A percentile compares a stretch with the other conserved stretches of the same genome.
Conservation (phyloP, 768 basidiomycete species). For the Rhizopogon vulgaris region DNA sequence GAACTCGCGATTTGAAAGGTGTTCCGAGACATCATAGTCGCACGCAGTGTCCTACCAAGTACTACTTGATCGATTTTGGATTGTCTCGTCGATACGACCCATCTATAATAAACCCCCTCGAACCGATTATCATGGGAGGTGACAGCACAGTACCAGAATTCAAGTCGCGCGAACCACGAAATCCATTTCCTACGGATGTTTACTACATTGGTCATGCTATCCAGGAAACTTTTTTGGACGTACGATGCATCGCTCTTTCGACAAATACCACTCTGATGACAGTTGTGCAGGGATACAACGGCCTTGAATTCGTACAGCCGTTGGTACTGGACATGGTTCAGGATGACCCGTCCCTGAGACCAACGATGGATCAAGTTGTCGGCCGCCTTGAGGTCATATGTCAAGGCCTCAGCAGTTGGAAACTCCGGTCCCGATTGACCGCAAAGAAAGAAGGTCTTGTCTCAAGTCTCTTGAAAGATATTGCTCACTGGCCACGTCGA, state of each 20-base stretch:
- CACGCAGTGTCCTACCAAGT: constrained; percentile 12
- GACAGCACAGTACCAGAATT: constrained; percentile 25
- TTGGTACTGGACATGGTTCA: constrained; percentile 28
- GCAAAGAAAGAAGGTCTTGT: background rate
- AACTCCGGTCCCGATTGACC: too few species aligned
- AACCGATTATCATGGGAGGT: constrained; percentile 12
- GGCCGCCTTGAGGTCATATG: constrained; percentile 23
- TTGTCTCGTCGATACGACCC: constrained; percentile 9
- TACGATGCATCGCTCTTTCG: constrained; percentile 3
- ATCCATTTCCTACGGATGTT: constrained; percentile 31
- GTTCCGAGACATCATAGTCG: constrained; percentile 7
- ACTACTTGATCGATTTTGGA: constrained; percentile 21
- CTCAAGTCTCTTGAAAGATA: background rate
- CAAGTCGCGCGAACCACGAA: constrained; percentile 7
- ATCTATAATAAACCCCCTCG: constrained; percentile 3
- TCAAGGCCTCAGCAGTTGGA: background rate
- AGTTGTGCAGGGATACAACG: background rate
- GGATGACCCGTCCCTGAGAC: constrained; percentile 27
- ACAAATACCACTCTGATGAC: background rate
- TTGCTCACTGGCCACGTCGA: constrained; percentile 11
- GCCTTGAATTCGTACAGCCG: constrained; percentile 14
- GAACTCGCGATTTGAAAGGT: background rate
- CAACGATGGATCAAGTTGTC: constrained; percentile 32
- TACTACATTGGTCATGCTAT: constrained; percentile 30
- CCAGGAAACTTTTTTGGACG: constrained; percentile 18